These are phyloP conservation scores for Suillus subalutaceus DNA, from an alignment of 768 basidiomycete genomes.

Conservation along the genomic window DNA sequence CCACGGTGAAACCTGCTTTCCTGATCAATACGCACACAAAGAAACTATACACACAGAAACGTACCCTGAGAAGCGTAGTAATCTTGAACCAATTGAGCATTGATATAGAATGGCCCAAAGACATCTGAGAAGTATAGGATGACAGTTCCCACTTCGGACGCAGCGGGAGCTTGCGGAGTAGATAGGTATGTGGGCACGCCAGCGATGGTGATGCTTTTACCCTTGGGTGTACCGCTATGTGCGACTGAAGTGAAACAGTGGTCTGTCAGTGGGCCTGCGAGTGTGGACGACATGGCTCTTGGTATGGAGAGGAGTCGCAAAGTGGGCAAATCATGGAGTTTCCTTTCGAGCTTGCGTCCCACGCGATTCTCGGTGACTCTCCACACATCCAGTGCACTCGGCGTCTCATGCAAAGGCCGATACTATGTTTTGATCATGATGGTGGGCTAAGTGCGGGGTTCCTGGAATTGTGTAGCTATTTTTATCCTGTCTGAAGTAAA, in stretches of 20 bases:
- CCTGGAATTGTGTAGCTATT: no score
- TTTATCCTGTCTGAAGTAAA: no score
- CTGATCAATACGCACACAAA: background rate
- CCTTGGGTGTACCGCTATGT: slow-evolving; percentile 51
- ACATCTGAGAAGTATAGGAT: slow-evolving; percentile 63
- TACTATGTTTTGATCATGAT: background rate
- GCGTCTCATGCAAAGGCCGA: background rate
- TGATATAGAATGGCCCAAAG: slow-evolving; percentile 59
- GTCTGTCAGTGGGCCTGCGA: slow-evolving; percentile 47
- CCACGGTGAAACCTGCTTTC: slow-evolving; percentile 54
- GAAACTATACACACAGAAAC: slow-evolving; percentile 2
- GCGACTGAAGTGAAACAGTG: slow-evolving; percentile 56
- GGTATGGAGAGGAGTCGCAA: background rate
- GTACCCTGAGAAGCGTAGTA: slow-evolving; percentile 63
- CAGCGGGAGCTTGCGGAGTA: slow-evolving; percentile 37
- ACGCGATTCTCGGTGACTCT: background rate
- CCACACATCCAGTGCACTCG: background rate
- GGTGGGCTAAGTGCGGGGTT: no score
- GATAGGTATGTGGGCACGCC: slow-evolving; percentile 58
- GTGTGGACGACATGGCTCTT: background rate
- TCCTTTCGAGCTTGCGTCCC: background rate
- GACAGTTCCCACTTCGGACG: slow-evolving; percentile 41
- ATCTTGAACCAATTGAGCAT: slow-evolving; percentile 63
- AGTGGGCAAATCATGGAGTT: background rate
- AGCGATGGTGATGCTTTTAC: slow-evolving; percentile 36